These are phyloP conservation scores for Lepidopterella palustris DNA, from an alignment of 495 filamentous ascomycete genomes.

Conservation along the genomic window DNA sequence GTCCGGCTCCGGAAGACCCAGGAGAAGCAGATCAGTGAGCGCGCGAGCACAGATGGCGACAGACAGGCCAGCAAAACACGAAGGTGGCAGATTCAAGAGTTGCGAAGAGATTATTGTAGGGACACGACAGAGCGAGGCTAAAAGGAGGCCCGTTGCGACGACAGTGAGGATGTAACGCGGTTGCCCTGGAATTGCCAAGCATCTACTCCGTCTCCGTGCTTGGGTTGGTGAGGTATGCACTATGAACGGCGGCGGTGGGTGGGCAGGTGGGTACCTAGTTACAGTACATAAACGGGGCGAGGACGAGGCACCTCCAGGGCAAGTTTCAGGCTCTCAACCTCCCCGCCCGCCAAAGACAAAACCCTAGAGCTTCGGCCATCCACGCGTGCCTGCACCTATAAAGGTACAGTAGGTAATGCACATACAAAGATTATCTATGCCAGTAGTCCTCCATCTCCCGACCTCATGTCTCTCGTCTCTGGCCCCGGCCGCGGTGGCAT, in stretches of 20 bases:
- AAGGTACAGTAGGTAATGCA: too few species aligned
- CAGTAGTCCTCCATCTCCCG: neutral
- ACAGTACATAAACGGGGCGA: too few species aligned
- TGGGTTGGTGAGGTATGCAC: too few species aligned
- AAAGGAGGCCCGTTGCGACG: neutral
- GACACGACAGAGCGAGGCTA: neutral
- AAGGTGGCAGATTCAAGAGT: neutral
- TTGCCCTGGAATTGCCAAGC: neutral
- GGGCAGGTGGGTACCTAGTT: too few species aligned
- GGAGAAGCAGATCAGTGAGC: neutral
- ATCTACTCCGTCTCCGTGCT: neutral
- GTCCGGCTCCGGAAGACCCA: neutral
- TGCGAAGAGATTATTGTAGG: neutral
- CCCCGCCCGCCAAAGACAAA: neutral
- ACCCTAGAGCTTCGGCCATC: neutral
- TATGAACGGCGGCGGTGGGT: too few species aligned
- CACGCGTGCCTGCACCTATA: neutral
- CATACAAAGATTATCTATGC: neutral
- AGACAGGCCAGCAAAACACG: neutral
- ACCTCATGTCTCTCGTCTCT: constrained; percentile 54
- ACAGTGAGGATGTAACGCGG: neutral
- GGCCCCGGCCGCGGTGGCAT: constrained; percentile 53
- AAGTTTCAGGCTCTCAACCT: too few species aligned
- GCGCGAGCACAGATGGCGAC: neutral
- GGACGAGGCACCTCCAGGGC: too few species aligned